Evolutionary conservation across 2,329 filamentous ascomycete species (phyloP).

Genomic region (Penicillium sp.): DNA sequence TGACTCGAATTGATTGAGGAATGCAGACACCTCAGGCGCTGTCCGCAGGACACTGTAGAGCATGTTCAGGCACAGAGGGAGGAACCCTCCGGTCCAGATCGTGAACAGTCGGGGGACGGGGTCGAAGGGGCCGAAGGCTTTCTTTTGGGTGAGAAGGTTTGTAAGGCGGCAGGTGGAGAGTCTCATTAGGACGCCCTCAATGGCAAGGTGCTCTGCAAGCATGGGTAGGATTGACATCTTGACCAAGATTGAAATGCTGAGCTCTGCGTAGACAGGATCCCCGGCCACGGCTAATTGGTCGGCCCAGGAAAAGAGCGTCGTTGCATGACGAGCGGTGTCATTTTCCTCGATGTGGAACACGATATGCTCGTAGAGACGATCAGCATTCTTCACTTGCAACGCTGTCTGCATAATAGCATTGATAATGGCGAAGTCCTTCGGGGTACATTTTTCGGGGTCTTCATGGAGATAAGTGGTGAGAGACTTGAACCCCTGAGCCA

Average conservation of each 20-base stretch:
- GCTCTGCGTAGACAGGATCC: conserved; percentile 88
- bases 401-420: conserved; percentile 85
- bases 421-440: conserved; percentile 79
- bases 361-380: conserved; percentile 66
- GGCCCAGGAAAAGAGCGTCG: conserved; percentile 88
- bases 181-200: conserved; percentile 76
- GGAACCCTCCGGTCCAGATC: conserved; percentile 83
- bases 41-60: conserved; percentile 75
- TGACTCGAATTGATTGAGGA: conserved; percentile 83
- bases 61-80: conserved; percentile 85
- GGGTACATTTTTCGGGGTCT: conserved; percentile 58
- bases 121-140: conserved; percentile 74
- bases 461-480: conserved; percentile 81
- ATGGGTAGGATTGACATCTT: conserved; percentile 77
- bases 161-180: conserved; percentile 76
- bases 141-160: conserved; percentile 65
- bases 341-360: conserved; percentile 63
- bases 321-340: conserved; percentile 73
- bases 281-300: conserved; percentile 72
- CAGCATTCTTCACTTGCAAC: conserved; percentile 71
- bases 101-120: conserved; percentile 72
- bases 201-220: conserved; percentile 84
- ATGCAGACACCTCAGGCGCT: conserved; percentile 77
- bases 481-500: conserved; percentile 76
- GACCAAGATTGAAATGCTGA: conserved; percentile 83